These are phyloP conservation scores for Gryganskiella cystojenkinii DNA, from an alignment of 192 early-diverging fungal species.

Conservation along the genomic window DNA sequence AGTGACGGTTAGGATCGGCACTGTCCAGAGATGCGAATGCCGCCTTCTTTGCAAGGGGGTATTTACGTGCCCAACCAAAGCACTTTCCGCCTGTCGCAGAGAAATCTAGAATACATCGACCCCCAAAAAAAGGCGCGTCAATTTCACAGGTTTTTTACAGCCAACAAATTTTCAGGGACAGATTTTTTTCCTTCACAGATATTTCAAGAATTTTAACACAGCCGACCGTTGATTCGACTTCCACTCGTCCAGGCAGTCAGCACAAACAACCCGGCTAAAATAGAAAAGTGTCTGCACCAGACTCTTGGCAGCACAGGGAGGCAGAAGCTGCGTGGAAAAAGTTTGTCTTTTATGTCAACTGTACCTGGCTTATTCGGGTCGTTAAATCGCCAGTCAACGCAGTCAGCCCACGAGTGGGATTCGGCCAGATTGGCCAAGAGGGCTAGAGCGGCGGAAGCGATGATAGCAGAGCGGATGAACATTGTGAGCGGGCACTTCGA, in stretches of 20 bases:
- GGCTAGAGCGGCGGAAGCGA: conserved; percentile 28
- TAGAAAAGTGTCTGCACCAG: no score
- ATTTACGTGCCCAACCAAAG: conserved; percentile 40
- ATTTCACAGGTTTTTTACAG: not conserved
- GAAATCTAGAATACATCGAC: no score
- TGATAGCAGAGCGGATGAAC: conserved; percentile 29
- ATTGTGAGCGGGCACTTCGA: conserved; percentile 9
- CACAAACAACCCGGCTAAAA: no score
- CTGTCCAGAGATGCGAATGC: conserved; percentile 21
- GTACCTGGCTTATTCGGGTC: conserved; percentile 37
- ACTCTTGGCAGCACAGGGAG: not conserved
- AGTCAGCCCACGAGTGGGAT: conserved; percentile 50
- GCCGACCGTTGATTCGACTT: no score
- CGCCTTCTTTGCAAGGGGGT: conserved; percentile 16
- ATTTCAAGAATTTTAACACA: no score
- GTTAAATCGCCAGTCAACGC: conserved; percentile 48
- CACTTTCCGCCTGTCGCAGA: conserved; percentile 21
- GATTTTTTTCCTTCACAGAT: no score
- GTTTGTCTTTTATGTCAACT: not conserved
- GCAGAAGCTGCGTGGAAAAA: not conserved
- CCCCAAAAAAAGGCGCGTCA: not conserved
- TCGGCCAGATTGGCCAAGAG: conserved; percentile 30
- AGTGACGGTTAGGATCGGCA: conserved; percentile 22
- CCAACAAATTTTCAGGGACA: no score
- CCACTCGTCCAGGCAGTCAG: no score